Evolutionary conservation across 768 basidiomycete species (phyloP).

Genomic region (Nevesoporus exiguus): DNA sequence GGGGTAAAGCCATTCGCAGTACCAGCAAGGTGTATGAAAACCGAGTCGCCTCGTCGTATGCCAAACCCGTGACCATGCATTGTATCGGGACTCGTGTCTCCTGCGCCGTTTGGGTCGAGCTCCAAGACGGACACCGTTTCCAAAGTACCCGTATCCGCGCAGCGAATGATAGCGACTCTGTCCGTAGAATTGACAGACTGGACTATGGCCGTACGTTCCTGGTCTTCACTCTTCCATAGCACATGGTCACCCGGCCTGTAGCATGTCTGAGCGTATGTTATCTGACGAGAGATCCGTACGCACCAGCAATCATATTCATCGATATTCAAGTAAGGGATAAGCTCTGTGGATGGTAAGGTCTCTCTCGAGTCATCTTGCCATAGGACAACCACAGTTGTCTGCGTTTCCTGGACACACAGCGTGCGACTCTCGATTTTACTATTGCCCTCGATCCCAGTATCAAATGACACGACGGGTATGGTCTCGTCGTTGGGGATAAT

Average conservation of each 20-base stretch:
- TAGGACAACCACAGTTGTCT: slow-evolving; percentile 64
- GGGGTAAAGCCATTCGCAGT: slow-evolving; percentile 66
- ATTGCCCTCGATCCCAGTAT: slow-evolving; percentile 43
- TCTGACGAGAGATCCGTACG: slow-evolving; percentile 22
- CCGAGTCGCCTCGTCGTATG: slow-evolving; percentile 78
- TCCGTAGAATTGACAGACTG: slow-evolving; percentile 72
- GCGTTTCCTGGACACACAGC: slow-evolving; percentile 65
- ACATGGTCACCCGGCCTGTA: slow-evolving; percentile 89
- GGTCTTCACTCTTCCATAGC: slow-evolving; percentile 74
- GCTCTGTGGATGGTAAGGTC: slow-evolving; percentile 52
- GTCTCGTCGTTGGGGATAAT: slow-evolving; percentile 47
- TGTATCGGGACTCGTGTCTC: slow-evolving; percentile 44
- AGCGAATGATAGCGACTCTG: slow-evolving; percentile 65
- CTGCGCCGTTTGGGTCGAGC: slow-evolving; percentile 79
- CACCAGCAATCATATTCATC: slow-evolving; percentile 93
- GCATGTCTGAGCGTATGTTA: slow-evolving; percentile 7
- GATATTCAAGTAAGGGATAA: slow-evolving; percentile 81
- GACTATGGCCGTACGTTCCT: slow-evolving; percentile 64
- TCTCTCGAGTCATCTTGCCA: slow-evolving; percentile 87
- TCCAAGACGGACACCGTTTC: slow-evolving; percentile 82
- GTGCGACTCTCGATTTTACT: slow-evolving; percentile 51
- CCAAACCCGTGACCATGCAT: slow-evolving; percentile 63
- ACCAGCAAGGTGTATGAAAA: slow-evolving; percentile 71
- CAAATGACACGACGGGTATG: slow-evolving; percentile 59
- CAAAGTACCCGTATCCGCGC: slow-evolving; percentile 47